These are phyloP conservation scores for Eimeria sp. DNA, from an alignment of 169 alveolate species.

Conservation along the genomic window DNA sequence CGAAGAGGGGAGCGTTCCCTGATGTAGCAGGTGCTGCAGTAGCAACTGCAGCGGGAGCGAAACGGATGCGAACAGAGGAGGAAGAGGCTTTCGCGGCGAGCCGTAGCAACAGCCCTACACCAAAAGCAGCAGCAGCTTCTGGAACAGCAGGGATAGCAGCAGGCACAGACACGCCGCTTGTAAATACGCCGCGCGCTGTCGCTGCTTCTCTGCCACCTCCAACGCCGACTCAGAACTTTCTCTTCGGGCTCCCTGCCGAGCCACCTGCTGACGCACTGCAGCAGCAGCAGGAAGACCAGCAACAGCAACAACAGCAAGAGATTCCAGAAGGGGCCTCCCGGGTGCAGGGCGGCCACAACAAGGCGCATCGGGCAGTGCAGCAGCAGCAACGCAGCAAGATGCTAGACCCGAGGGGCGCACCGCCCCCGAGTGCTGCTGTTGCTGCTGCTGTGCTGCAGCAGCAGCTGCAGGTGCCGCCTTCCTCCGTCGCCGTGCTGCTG, in stretches of 20 bases:
- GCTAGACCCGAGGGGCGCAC: background rate
- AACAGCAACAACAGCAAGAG: conserved; percentile 56
- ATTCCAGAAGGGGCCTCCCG: background rate
- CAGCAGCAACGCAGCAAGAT: conserved; percentile 16
- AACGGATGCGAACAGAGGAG: background rate
- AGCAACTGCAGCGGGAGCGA: conserved; percentile 35
- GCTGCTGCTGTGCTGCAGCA: conserved; percentile 51
- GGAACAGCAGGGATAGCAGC: conserved; percentile 7
- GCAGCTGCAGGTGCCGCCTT: conserved; percentile 56
- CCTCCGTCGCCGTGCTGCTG: conserved; percentile 55
- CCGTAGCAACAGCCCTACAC: background rate
- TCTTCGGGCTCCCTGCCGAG: conserved; percentile 38
- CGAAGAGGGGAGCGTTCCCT: background rate
- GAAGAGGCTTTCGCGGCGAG: conserved; percentile 33
- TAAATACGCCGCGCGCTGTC: conserved; percentile 29
- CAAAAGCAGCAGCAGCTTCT: background rate
- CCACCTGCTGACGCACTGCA: background rate
- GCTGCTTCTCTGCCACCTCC: conserved; percentile 44
- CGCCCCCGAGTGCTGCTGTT: background rate
- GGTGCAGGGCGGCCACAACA: background rate
- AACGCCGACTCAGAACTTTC: conserved; percentile 33
- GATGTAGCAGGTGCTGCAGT: background rate
- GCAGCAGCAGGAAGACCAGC: conserved; percentile 8
- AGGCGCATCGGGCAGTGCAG: conserved; percentile 1
- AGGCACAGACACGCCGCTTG: background rate